Conservation (phyloP, 805 yeast species). For the Candida chauliodis region DNA sequence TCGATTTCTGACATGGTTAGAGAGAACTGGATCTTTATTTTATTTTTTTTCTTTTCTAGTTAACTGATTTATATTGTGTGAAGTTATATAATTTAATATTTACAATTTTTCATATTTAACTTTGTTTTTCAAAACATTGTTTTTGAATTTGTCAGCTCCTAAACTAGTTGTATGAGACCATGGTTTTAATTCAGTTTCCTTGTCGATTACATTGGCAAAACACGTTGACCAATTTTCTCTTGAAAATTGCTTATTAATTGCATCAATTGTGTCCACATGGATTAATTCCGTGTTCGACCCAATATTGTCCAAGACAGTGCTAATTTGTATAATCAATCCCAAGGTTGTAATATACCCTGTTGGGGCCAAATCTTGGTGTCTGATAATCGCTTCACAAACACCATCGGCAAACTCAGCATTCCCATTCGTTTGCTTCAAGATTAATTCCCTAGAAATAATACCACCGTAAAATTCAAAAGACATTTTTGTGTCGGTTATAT, state of each 20-base stretch:
- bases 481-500: constrained; percentile 29
- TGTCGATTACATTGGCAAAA: constrained; percentile 29
- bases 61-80: no score
- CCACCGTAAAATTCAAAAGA: constrained; percentile 36
- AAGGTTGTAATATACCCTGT: constrained; percentile 29
- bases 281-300: constrained; percentile 25
- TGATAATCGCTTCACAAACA: constrained; percentile 30
- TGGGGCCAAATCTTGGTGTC: constrained; percentile 34
- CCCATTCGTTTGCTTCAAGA: constrained; percentile 18
- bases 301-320: constrained; percentile 32
- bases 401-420: constrained; percentile 31
- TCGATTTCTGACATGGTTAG: constrained; percentile 8
- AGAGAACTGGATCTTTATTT: not conserved
- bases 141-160: constrained; percentile 26
- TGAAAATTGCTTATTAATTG: constrained; percentile 20
- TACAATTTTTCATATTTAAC: constrained; percentile 18
- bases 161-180: constrained; percentile 36
- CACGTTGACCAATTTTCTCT: constrained; percentile 29
- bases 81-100: not conserved
- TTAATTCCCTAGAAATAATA: constrained; percentile 21
- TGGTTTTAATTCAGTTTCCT: constrained; percentile 27
- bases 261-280: constrained; percentile 25
- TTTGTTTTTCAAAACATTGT: constrained; percentile 24
- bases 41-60: not conserved
- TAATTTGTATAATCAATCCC: constrained; percentile 29